Conservation (phyloP, 1,139 yeast species). For the Nakaseomyces uthaithaninus region DNA sequence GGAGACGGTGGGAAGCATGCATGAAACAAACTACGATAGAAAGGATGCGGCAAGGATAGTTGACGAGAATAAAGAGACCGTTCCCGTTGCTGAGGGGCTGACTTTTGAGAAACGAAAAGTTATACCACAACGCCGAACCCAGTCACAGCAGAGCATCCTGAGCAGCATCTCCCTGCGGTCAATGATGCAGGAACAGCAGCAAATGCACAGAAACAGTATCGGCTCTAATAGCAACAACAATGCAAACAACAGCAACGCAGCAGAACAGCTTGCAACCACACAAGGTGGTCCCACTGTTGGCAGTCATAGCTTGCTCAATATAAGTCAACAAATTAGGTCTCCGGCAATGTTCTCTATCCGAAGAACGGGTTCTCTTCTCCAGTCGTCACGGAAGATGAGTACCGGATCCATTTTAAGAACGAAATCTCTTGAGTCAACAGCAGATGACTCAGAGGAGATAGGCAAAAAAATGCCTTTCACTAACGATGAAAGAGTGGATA, state of each 20-base stretch:
- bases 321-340: constrained; percentile 28
- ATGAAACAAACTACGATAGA: constrained; percentile 15
- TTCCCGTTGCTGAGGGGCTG: constrained; percentile 14
- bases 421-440: constrained; percentile 9
- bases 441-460: constrained; percentile 22
- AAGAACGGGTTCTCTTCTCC: constrained; percentile 14
- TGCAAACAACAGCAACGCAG: constrained; percentile 2
- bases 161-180: constrained; percentile 53
- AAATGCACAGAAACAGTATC: constrained; percentile 1
- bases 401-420: constrained; percentile 10
- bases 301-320: constrained; percentile 14
- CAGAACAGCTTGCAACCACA: constrained; percentile 5
- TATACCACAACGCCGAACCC: constrained; percentile 45
- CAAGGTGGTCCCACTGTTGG: constrained; percentile 6
- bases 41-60: constrained; percentile 11
- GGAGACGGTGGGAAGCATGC: neutral
- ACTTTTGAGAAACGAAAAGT: constrained; percentile 46
- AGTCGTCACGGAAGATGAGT: constrained; percentile 11
- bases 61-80: too few species aligned
- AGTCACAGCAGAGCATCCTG: constrained; percentile 57
- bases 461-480: constrained; percentile 32
- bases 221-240: constrained; percentile 2
- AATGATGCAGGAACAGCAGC: constrained; percentile 14
- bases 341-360: constrained; percentile 28
- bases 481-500: constrained; percentile 12